phyloP scores from a whole-genome alignment of 768 basidiomycete genomes.

The Mycena sanguinolenta region DNA sequence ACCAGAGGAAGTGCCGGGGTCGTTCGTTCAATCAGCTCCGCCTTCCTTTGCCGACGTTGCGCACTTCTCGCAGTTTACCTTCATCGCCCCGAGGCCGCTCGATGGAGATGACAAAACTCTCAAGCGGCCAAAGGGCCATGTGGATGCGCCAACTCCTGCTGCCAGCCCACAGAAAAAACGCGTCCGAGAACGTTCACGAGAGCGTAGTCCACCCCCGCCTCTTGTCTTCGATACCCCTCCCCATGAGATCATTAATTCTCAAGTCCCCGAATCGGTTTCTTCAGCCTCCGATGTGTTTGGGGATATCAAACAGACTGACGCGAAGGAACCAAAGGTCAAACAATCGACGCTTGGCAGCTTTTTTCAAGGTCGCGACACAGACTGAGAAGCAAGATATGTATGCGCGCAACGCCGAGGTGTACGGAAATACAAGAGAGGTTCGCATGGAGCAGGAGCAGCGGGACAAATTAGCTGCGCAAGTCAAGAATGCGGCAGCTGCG shows the following conservation, averaged over 20 bases:
- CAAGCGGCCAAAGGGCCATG: constrained; percentile 12
- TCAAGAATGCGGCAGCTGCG: not conserved
- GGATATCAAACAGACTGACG: not conserved
- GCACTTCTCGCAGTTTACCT: constrained; percentile 5
- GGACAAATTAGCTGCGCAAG: not conserved
- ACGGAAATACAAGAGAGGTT: not conserved
- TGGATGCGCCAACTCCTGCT: not conserved
- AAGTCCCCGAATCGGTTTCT: too few relatives aligned
- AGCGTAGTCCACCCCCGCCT: constrained; percentile 9
- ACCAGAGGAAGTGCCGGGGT: not conserved
- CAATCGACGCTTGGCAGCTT: too few relatives aligned
- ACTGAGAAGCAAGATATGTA: constrained; percentile 1
- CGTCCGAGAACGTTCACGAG: not conserved
- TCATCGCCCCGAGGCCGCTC: not conserved
- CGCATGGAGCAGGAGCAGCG: not conserved
- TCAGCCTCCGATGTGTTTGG: too few relatives aligned
- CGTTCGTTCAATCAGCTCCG: not conserved
- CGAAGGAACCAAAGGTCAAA: not conserved
- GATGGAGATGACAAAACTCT: too few relatives aligned
- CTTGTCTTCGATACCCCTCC: not conserved
- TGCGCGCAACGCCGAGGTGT: not conserved
- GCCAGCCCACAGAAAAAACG: constrained; percentile 19
- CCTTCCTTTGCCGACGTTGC: not conserved
- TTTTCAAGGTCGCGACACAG: constrained; percentile 13
- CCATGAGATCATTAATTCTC: too few relatives aligned